Evolutionary conservation across 805 yeast genomes (phyloP), one percentile per base, ranked within the genome.

Genomic region (Zygotorulaspora danielsina): DNA sequence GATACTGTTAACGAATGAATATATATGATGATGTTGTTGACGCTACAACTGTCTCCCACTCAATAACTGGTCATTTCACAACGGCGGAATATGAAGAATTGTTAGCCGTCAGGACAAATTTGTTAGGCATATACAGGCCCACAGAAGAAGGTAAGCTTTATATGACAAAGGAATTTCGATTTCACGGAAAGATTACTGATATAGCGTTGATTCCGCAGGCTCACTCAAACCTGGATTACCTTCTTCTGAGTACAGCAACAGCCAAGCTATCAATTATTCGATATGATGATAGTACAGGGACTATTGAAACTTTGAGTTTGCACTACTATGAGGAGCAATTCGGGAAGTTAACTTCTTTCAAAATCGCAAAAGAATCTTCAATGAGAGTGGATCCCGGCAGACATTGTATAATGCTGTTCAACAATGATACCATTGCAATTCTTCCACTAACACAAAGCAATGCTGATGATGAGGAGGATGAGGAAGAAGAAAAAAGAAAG

Each of bases 281-380:
- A 39, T 93, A 95, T 85, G 81, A 87, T 52, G 59, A 62, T 3
- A 60, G 54, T 3, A 56, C 51, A n/a, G 69, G 76, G 47, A 52
- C 73, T 1, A 67, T 90, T n/a, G 67, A 73, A 18, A 85, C 96
- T 0, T 72, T 78, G 1, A 84, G 95, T 36, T 66, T 93, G 36
- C 98, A 93, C 64, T 87, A 75, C 57, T 93, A 89, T 60, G 97
- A 90, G 51, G 75, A 77, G 31, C 76, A 76, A 18, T 67, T 87
- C 36, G 72, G 72, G 29, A 67, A 71, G 22, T 53, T 70, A 8
- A 71, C 79, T 2, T 65, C 71, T 6, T 36, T 54, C 11, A 49
- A 51, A n/a, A 52, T 64, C 31, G 46, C 57, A 1, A 32, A 45
- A 13, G 58, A 62, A 5, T 64, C 84, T 0, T 63, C 65, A 6